Percentiles rank a stretch among this genome's conserved stretches.
Conservation (phyloP, 352 stramenopile species). For the Globisporangium cystogenes region DNA sequence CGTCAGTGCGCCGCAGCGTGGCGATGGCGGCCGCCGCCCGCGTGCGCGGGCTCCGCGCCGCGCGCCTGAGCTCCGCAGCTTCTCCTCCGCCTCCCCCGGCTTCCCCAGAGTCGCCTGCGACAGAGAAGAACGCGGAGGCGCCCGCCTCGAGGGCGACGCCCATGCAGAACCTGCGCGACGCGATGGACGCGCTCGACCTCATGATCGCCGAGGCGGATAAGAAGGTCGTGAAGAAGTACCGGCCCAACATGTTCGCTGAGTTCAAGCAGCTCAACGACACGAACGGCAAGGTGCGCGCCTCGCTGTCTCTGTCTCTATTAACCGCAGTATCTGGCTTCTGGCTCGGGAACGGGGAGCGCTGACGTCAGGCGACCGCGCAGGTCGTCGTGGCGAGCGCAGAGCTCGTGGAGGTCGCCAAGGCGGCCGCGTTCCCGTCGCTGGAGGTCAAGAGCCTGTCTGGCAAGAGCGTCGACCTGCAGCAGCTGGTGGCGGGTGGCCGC, state of each 20-base stretch:
- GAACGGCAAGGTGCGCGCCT: constrained; percentile 62
- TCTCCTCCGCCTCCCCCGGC: too few species aligned
- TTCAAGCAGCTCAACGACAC: constrained; percentile 89
- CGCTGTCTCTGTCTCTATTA: too few species aligned
- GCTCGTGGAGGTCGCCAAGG: constrained; percentile 57
- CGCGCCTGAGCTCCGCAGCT: too few species aligned
- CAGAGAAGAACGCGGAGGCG: constrained; percentile 17
- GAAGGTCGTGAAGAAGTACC: constrained; percentile 84
- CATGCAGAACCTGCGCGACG: constrained; percentile 69
- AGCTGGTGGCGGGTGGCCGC: constrained; percentile 36
- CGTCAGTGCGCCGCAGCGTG: too few species aligned
- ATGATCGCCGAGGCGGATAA: constrained; percentile 83
- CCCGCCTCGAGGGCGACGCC: constrained; percentile 16
- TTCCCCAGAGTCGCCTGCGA: too few species aligned
- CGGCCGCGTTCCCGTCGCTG: constrained; percentile 46
- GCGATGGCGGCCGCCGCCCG: too few species aligned
- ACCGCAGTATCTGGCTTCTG: too few species aligned
- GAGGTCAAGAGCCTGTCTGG: constrained; percentile 42
- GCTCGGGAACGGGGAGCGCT: too few species aligned
- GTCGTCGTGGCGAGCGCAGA: constrained; percentile 41
- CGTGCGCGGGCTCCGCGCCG: too few species aligned
- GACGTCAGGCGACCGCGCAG: not conserved
- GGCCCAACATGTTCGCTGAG: constrained; percentile 84
- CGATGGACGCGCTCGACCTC: constrained; percentile 68
- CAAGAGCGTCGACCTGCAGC: constrained; percentile 44